phyloP scores from a whole-genome alignment of 2,329 filamentous ascomycete genomes.

The Capronia epimyces region DNA sequence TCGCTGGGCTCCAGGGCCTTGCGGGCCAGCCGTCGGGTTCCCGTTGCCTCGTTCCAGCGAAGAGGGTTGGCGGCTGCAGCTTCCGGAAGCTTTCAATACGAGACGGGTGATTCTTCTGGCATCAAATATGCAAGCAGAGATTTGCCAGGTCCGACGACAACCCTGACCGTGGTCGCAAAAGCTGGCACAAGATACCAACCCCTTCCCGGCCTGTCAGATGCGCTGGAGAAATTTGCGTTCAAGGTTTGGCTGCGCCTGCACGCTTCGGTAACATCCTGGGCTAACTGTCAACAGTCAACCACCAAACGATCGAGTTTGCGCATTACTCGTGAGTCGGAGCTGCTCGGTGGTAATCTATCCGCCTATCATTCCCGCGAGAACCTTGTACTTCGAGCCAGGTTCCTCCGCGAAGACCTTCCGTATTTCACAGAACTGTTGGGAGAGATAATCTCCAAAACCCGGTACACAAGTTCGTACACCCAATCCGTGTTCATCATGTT shows the following conservation, averaged over 20 bases:
- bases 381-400: slow-evolving; percentile 85
- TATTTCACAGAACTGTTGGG: slow-evolving; percentile 95
- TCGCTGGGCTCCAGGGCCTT: slow-evolving; percentile 59
- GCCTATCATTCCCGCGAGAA: slow-evolving; percentile 90
- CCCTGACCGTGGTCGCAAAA: slow-evolving; percentile 85
- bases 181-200: slow-evolving; percentile 91
- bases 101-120: slow-evolving; percentile 77
- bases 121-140: slow-evolving; percentile 92
- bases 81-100: slow-evolving; percentile 76
- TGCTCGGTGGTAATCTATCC: slow-evolving; percentile 83
- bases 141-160: slow-evolving; percentile 79
- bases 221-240: slow-evolving; percentile 92
- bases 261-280: slow-evolving; percentile 5
- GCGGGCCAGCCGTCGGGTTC: slow-evolving; percentile 56
- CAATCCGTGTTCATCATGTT: not conserved
- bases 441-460: slow-evolving; percentile 83
- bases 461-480: slow-evolving; percentile 59
- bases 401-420: slow-evolving; percentile 89
- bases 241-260: slow-evolving; percentile 57
- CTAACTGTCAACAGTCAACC: slow-evolving; percentile 60
- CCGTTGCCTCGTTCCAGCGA: slow-evolving; percentile 51
- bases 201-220: slow-evolving; percentile 80
- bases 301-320: slow-evolving; percentile 80
- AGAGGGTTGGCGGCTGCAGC: slow-evolving; percentile 62
- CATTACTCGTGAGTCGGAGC: slow-evolving; percentile 90